phyloP scores from a whole-genome alignment of 306 rosid genomes.

The Lathyrus oleraceus region DNA sequence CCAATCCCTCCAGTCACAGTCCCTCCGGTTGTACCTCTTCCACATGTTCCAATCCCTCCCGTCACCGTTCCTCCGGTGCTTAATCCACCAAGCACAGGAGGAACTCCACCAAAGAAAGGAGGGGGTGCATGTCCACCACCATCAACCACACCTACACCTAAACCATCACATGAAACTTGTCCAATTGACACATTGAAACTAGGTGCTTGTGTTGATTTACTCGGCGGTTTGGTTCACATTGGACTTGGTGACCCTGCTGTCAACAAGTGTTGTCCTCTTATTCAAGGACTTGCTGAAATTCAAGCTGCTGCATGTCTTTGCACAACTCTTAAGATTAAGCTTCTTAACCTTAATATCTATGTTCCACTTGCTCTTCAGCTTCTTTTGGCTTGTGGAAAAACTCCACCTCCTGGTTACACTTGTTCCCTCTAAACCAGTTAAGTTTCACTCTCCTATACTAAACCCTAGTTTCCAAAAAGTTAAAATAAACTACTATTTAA shows the following conservation, averaged over 20 bases:
- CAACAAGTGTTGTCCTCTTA: slow-evolving; percentile 78
- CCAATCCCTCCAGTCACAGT: neutral
- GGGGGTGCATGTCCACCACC: slow-evolving; percentile 51
- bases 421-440: slow-evolving; percentile 70
- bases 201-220: slow-evolving; percentile 82
- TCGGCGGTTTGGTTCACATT: slow-evolving; percentile 75
- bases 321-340: slow-evolving; percentile 84
- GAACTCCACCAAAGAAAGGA: neutral
- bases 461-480: slow-evolving; percentile 7
- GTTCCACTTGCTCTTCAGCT: slow-evolving; percentile 94
- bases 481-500: neutral
- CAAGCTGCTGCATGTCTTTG: slow-evolving; percentile 94
- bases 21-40: slow-evolving; percentile 9
- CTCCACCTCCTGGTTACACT: slow-evolving; percentile 96
- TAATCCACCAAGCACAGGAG: slow-evolving; percentile 31
- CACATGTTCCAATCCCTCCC: slow-evolving; percentile 30
- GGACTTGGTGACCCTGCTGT: slow-evolving; percentile 77
- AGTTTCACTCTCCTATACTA: slow-evolving; percentile 1
- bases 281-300: slow-evolving; percentile 67
- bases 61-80: slow-evolving; percentile 28
- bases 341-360: slow-evolving; percentile 74
- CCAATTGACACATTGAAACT: slow-evolving; percentile 85
- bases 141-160: slow-evolving; percentile 33
- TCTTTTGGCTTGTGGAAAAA: slow-evolving; percentile 83
- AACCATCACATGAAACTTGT: slow-evolving; percentile 45